Conservation (phyloP, 306 rosid species). For the Cicer judaicum region DNA sequence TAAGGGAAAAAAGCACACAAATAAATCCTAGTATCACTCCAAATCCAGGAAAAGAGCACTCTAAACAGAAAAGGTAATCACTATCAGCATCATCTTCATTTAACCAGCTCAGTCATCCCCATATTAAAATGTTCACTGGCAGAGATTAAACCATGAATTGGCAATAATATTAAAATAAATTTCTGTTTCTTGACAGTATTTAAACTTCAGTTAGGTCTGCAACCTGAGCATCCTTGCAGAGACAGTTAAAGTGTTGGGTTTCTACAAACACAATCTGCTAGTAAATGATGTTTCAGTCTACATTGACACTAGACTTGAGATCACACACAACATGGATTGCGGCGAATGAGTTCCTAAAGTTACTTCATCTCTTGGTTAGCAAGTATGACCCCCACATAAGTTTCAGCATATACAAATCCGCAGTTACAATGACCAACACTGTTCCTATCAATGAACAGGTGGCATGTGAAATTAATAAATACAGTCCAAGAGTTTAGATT, state of each 20-base stretch:
- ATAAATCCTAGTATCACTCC: slow-evolving; percentile 5
- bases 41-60: slow-evolving; percentile 2
- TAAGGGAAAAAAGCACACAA: slow-evolving; percentile 7
- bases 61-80: slow-evolving; percentile 1
- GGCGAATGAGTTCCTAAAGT: slow-evolving; percentile 9
- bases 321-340: background rate
- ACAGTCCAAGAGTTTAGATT: slow-evolving; percentile 21
- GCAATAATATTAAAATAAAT: background rate
- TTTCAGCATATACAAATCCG: slow-evolving; percentile 23
- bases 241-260: slow-evolving; percentile 11
- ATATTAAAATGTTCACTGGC: slow-evolving; percentile 11
- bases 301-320: slow-evolving; percentile 15
- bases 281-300: background rate
- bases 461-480: slow-evolving; percentile 17
- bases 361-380: slow-evolving; percentile 16
- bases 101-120: slow-evolving; percentile 34
- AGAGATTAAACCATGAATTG: slow-evolving; percentile 9
- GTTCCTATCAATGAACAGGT: background rate
- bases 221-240: slow-evolving; percentile 6
- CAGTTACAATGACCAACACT: background rate
- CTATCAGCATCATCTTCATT: slow-evolving; percentile 34
- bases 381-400: slow-evolving; percentile 28
- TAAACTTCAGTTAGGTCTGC: slow-evolving; percentile 23
- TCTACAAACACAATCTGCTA: slow-evolving; percentile 11
- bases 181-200: slow-evolving; percentile 11